Evolutionary conservation across 257 asterid genomes (phyloP).

Genomic region (Parsonsia alboflavescens): DNA sequence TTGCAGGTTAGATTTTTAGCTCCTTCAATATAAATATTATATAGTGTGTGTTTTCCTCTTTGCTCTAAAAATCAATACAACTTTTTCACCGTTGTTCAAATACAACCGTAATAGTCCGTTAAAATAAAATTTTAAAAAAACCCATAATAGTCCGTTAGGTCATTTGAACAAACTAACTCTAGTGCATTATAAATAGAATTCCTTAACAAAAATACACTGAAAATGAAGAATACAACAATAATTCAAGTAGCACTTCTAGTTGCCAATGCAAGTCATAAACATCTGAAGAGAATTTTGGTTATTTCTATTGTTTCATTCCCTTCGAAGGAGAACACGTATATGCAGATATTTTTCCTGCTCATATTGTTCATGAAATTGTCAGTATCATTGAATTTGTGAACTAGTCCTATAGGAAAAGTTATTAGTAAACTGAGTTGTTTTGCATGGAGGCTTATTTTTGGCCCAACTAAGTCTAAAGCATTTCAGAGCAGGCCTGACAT

Average conservation of each 20-base stretch:
- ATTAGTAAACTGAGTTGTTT: background rate
- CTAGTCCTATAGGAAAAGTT: background rate
- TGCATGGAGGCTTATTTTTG: background rate
- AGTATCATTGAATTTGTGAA: background rate
- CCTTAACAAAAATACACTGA: no score
- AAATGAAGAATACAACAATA: background rate
- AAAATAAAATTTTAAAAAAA: no score
- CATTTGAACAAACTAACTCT: no score
- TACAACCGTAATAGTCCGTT: background rate
- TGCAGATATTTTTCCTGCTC: background rate
- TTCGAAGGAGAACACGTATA: background rate
- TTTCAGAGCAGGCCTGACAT: no score
- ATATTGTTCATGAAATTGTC: background rate
- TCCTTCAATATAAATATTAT: no score
- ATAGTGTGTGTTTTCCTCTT: no score
- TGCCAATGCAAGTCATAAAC: background rate
- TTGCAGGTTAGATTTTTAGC: no score
- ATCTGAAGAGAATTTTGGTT: background rate
- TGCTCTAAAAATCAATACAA: no score
- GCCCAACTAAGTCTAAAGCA: background rate
- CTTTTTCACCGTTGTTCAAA: no score
- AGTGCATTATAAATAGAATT: background rate
- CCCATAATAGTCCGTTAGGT: no score
- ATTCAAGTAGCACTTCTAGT: background rate
- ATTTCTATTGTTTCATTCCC: background rate